Conservation (phyloP, 257 asterid genomes). For the Fraxinus americana region DNA sequence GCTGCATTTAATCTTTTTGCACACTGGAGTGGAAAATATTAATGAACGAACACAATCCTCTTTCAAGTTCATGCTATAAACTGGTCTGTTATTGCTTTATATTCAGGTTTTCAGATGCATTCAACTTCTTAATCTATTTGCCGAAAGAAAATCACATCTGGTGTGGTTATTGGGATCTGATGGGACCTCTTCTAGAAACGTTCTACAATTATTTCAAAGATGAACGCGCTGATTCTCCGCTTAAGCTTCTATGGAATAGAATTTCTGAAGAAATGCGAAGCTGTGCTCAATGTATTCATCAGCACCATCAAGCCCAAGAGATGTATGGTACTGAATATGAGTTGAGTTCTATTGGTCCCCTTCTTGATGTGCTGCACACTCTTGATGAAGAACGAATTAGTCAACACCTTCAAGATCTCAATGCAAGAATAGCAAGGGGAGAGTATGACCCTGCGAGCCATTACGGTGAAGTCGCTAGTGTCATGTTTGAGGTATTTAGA, state of each 20-base stretch:
- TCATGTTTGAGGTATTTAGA: slow-evolving; percentile 85
- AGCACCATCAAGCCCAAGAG: slow-evolving; percentile 93
- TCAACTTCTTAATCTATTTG: slow-evolving; percentile 66
- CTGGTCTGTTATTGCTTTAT: background rate
- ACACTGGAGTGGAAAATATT: slow-evolving; percentile 13
- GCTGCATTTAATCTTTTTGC: background rate
- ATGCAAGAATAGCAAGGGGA: slow-evolving; percentile 59
- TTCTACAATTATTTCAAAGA: slow-evolving; percentile 80
- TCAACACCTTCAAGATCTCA: slow-evolving; percentile 71
- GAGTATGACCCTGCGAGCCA: slow-evolving; percentile 55
- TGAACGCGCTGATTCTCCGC: slow-evolving; percentile 69
- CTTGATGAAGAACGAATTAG: slow-evolving; percentile 91
- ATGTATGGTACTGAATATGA: slow-evolving; percentile 74
- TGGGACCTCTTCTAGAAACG: slow-evolving; percentile 97
- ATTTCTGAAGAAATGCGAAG: slow-evolving; percentile 67
- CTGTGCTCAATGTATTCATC: slow-evolving; percentile 83
- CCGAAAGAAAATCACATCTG: slow-evolving; percentile 75
- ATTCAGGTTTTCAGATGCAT: slow-evolving; percentile 92
- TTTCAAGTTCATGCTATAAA: slow-evolving; percentile 3
- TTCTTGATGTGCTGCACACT: slow-evolving; percentile 67
- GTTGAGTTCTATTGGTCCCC: slow-evolving; percentile 69
- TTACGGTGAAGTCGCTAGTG: slow-evolving; percentile 72
- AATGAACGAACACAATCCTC: background rate
- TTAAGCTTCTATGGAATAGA: slow-evolving; percentile 71
- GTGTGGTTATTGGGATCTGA: slow-evolving; percentile 85